Evolutionary conservation across 2,329 filamentous ascomycete species (phyloP).

Genomic region (Pestalotiopsis sp.): DNA sequence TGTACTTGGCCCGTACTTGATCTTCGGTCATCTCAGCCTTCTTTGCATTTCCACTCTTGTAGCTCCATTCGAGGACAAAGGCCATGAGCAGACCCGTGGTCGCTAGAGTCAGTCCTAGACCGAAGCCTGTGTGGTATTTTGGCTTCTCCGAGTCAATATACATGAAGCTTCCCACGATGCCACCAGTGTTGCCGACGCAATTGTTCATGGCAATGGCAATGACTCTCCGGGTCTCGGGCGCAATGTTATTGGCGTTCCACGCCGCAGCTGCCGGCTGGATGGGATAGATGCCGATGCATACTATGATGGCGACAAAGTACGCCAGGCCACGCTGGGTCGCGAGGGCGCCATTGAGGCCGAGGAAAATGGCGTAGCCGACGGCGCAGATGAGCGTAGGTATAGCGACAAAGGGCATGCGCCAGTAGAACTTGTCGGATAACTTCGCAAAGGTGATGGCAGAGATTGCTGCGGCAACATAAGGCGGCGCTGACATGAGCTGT

Average conservation of each 20-base stretch:
- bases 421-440: constrained; percentile 65
- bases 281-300: constrained; percentile 72
- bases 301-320: constrained; percentile 70
- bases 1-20: constrained; percentile 12
- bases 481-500: constrained; percentile 59
- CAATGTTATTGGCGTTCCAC: constrained; percentile 73
- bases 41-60: constrained; percentile 15
- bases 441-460: constrained; percentile 67
- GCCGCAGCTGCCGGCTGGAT: constrained; percentile 64
- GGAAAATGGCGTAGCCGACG: constrained; percentile 57
- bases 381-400: constrained; percentile 61
- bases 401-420: constrained; percentile 70
- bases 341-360: constrained; percentile 60
- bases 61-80: constrained; percentile 29
- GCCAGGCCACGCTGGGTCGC: constrained; percentile 51
- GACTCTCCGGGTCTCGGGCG: constrained; percentile 35
- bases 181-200: constrained; percentile 41
- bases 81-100: constrained; percentile 30
- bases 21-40: constrained; percentile 13
- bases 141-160: constrained; percentile 37
- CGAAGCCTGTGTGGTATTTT: constrained; percentile 38
- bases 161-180: constrained; percentile 42
- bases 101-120: constrained; percentile 35
- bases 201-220: constrained; percentile 42
- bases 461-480: constrained; percentile 63